Base-by-base conservation (phyloP, 2,329 filamentous ascomycete species). In the Aspergillus candidus region DNA sequence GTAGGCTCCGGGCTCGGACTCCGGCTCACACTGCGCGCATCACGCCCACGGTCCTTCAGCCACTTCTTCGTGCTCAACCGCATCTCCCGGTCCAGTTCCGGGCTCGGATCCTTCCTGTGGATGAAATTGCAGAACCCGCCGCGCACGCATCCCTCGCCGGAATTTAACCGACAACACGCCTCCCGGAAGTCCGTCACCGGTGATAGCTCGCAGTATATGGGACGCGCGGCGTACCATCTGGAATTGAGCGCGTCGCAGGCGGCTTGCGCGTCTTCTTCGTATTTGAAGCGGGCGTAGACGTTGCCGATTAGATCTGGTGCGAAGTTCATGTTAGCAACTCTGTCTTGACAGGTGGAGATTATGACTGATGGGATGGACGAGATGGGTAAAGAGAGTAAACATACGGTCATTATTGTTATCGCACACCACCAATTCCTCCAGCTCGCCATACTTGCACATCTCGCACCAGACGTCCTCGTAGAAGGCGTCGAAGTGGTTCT, bases 391-490 rank as follows among this genome's bases (percentile, higher is more conserved):
- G 33, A 27, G n/a, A 29, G 14, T 13, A 37, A 46, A 79, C 83
- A 58, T 68, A 87, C 83, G 91, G 66, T 98, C 93, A 72, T 98
- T 98, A 72, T 97, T 97, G 71, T 98, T 98, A 74, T 98, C 93
- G 72, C 93, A 98, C 3, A 98, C 91, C 11, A 98, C 93, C 11
- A 98, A 80, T 73, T 98, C 93, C 72, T 98, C 93, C 31, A 97
- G 78, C 72, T 97, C 88, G 56, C 93, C 93, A 68, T 94, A 98
- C 72, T 94, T 89, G 84, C 93, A 97, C 76, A 98, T 88, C 79
- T 98, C 93, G 74, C 91, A 97, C 91, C 93, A 98, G 56, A 98
- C 89, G 68, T 98, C 93, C 75, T 98, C 93, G 77, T 98, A 98
- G 71, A 98, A 98, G 62, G 93, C 93, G 71, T 98, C 93, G 67